Base-by-base conservation (phyloP, 768 basidiomycete genomes). In the Tephrocybe sp. region DNA sequence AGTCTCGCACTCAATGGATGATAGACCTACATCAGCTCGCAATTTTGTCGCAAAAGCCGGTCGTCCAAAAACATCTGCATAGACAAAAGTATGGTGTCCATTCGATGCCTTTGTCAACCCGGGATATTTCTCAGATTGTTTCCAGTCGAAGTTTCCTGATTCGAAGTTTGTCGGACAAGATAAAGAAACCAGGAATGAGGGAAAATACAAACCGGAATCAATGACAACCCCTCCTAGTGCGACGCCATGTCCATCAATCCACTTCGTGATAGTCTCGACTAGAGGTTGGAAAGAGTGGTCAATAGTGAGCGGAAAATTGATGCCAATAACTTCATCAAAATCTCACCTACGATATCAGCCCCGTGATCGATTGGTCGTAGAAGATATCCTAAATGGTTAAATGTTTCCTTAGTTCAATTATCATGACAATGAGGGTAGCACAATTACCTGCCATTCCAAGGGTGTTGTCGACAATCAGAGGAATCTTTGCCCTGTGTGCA, bases 331-430 rank as follows among this genome's bases (percentile, higher is more conserved):
- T 5, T 12, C 3, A 15, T 11, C 10, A 24, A 9, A 26, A 15
- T 11, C 48, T 40, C 21, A 41, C 37, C 39, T 21, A 49, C 39
- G 24, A 49, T 49, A 41, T 49, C 88, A 0, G 90, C 89, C n/a
- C 90, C 90, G 58, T 80, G 75, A 21, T 83, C 75, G 53, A 91
- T 83, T 2, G 90, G 90, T 0, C 76, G 73, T 51, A 85, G 71
- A 47, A 91, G 74, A 60, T 88, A 92, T 26, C 77, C 46, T 48
- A 14, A 30, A 30, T 30, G 20, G n/a, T n/a, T n/a, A n/a, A n/a
- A n/a, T n/a, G n/a, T n/a, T n/a, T n/a, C n/a, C n/a, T n/a, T n/a
- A n/a, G n/a, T n/a, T n/a, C n/a, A n/a, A n/a, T n/a, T 11, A 30
- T 5, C 28, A 30, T 30, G 11, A 5, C 28, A 30, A 30, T 5